A percentile compares a stretch with the other conserved stretches of the same genome.
Conservation (phyloP, 345 rosid genomes). For the Sapria himalayana region DNA sequence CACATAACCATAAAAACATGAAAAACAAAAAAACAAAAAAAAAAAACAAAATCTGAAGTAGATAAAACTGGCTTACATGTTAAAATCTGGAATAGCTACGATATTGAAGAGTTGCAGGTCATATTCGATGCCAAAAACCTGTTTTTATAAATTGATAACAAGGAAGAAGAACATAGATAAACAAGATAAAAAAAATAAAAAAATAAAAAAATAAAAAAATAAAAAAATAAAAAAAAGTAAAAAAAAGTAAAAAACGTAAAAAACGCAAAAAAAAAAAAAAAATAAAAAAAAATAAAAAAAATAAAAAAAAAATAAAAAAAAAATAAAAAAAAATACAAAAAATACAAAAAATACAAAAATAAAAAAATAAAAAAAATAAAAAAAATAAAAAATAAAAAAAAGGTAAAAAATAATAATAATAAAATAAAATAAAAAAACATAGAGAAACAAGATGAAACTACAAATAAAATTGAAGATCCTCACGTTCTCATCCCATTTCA, state of each 20-base stretch:
- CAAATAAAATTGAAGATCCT: slow-evolving; percentile 10
- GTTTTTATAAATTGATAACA: slow-evolving; percentile 5
- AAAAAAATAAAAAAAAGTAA: too few species aligned
- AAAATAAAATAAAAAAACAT: slow-evolving; percentile 4
- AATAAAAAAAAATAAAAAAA: too few species aligned
- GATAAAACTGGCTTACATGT: slow-evolving; percentile 43
- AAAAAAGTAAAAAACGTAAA: too few species aligned
- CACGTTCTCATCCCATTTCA: slow-evolving; percentile 99
- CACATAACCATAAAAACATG: neutral
- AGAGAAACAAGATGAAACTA: neutral
- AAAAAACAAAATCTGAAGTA: neutral
- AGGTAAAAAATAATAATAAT: too few species aligned
- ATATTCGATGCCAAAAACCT: slow-evolving; percentile 97
- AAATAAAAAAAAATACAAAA: too few species aligned
- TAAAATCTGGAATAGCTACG: slow-evolving; percentile 94
- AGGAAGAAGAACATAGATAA: slow-evolving; percentile 3
- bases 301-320: too few species aligned
- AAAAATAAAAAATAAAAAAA: too few species aligned
- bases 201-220: too few species aligned
- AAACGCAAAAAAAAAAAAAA: too few species aligned
- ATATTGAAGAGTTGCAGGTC: slow-evolving; percentile 97
- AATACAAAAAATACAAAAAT: too few species aligned
- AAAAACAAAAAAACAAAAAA: neutral
- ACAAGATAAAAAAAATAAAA: slow-evolving; percentile 3
- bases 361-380: too few species aligned